These are phyloP conservation scores for Boletus semigastroideus DNA, from an alignment of 1,284 basidiomycete genomes.

Conservation along the genomic window DNA sequence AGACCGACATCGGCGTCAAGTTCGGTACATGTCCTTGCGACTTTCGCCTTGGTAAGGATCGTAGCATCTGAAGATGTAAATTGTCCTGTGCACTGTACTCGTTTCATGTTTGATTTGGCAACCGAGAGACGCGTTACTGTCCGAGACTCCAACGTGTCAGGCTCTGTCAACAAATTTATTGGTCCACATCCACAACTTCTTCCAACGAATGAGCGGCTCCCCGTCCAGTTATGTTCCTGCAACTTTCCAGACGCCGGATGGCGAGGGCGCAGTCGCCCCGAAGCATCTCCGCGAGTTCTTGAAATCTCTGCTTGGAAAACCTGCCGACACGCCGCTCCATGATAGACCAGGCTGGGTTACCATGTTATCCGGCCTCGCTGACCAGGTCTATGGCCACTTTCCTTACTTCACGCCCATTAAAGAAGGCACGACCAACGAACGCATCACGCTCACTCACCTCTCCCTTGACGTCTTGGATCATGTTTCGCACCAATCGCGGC, in stretches of 20 bases:
- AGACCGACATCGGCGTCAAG: too few species aligned
- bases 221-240: conserved; percentile 34
- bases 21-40: too few species aligned
- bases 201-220: conserved; percentile 21
- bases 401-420: conserved; percentile 41
- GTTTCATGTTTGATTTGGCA: too few species aligned
- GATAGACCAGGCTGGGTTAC: conserved; percentile 38
- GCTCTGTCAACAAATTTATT: background rate
- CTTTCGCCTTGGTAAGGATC: too few species aligned
- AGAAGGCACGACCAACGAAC: conserved; percentile 58
- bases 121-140: too few species aligned
- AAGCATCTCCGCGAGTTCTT: conserved; percentile 48
- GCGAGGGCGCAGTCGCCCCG: conserved; percentile 38
- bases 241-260: conserved; percentile 40
- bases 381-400: conserved; percentile 51
- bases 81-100: too few species aligned
- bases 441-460: conserved; percentile 51
- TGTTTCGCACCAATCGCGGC: conserved; percentile 48
- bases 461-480: conserved; percentile 54
- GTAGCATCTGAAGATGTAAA: too few species aligned
- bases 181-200: background rate
- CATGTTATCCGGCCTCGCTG: conserved; percentile 50
- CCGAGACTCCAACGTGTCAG: too few species aligned
- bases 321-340: conserved; percentile 29
- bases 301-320: conserved; percentile 38